Base-by-base conservation (phyloP, 2,329 filamentous ascomycete species). In the Trichophyton rubrum region DNA sequence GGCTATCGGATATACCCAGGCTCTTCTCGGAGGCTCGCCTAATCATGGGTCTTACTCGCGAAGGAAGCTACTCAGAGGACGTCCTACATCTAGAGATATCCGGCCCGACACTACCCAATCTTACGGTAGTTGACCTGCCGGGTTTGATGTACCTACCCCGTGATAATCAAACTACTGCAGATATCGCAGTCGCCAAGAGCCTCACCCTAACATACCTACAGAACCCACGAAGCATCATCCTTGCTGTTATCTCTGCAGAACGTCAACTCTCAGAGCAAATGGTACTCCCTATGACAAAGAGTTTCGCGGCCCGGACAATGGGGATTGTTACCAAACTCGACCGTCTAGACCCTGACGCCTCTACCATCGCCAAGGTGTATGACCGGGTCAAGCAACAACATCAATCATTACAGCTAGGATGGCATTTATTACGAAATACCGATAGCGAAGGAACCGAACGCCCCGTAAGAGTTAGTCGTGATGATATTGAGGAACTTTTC, bases 81-180 rank as follows among this genome's bases (percentile, higher is more conserved):
- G 78, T 84, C 22, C 75, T 85, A 4, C 78, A 82, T 0, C 77
- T 85, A 0, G 82, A 85, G 65, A 79, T 84, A 67, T 77, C 75
- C 9, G 82, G 83, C 0, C 82, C 82, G 0, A 78, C 82, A 9
- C 79, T 82, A 73, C 81, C 82, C 1, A 75, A 85, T 15, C 70
- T 86, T 49, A 85, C 82, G 0, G 75, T 85, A 0, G 81, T 85
- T 6, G 83, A 86, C 68, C 73, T 86, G 38, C 83, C 83, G 0
- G 82, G 83, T 1, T 71, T 85, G 1, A 79, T 84, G 30, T 75
- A 77, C 35, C 79, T 82, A 7, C 77, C 77, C 64, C 82, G 79
- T 63, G 74, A 76, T 33, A 76, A 80, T 59, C 80, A 84, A 67
- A 80, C 79, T 1, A 73, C 77, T 33, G 72, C 76, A 22, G 82